Evolutionary conservation across 106 monocot genomes (phyloP).

Genomic region (Iris macrosiphon): DNA sequence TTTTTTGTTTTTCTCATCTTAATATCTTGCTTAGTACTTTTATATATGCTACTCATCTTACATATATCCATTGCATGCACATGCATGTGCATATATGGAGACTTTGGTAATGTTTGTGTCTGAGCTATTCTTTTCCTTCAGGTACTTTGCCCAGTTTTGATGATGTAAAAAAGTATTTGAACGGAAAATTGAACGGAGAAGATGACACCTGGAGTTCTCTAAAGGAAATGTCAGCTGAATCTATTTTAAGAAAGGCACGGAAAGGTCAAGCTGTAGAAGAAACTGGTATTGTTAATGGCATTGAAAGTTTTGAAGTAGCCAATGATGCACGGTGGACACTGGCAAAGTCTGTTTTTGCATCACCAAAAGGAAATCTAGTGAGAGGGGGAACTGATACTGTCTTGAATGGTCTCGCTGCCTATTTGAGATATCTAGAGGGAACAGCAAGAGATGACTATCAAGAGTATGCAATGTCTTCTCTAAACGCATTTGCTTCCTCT

Average conservation of each 20-base stretch:
- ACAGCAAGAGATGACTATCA: conserved; percentile 86
- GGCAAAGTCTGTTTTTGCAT: conserved; percentile 57
- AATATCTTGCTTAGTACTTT: neutral
- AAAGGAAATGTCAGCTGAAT: conserved; percentile 49
- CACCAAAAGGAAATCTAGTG: conserved; percentile 47
- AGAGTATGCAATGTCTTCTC: conserved; percentile 47
- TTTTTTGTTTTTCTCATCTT: neutral
- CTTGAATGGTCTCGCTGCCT: conserved; percentile 80
- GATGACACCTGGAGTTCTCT: conserved; percentile 50
- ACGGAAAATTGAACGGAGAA: conserved; percentile 10
- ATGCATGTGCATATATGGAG: neutral
- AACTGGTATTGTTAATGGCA: conserved; percentile 7
- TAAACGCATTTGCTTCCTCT: neutral
- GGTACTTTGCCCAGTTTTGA: conserved; percentile 61
- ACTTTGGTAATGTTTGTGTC: conserved; percentile 1
- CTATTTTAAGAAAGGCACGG: conserved; percentile 23
- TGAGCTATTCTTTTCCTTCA: conserved; percentile 22
- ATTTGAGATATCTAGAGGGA: conserved; percentile 85
- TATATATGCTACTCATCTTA: neutral
- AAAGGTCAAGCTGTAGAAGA: conserved; percentile 10
- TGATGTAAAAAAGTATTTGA: conserved; percentile 53
- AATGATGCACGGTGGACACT: conserved; percentile 13
- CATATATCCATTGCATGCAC: neutral
- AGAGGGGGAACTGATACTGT: conserved; percentile 62
- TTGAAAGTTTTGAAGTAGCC: conserved; percentile 5